Base-by-base conservation (phyloP, 73 alveolate species). In the Tetrahymena thermophila region DNA sequence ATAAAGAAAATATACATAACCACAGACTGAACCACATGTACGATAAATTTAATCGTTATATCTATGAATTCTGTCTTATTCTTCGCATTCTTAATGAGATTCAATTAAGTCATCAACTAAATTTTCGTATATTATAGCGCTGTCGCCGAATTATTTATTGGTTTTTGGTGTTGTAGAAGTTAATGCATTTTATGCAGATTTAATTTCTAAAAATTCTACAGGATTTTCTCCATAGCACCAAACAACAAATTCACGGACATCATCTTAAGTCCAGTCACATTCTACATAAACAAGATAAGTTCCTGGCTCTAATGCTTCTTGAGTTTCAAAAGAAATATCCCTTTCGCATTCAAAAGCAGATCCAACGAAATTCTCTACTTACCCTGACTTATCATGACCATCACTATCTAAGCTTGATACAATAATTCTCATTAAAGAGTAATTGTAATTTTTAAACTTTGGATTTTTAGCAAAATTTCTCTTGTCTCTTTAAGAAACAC, bases 291-390 rank as follows among this genome's bases (percentile, higher is more conserved):
- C 93, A 56, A 98, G 97, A 95, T 98, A 98, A 85, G 95, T 97
- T 10, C 99, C 99, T 17, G 99, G 98, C 56, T 94, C 96, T 57
- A 98, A 97, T 35, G 94, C 25, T 25, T 71, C 35, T 9, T 8
- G 57, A 85, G 96, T 96, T 56, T 97, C 99, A 34, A 96, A 96
- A 95, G 98, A 98, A 93, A 98, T 96, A 94, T 98, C 99, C 85
- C 99, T 96, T 55, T 98, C 99, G 84, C 94, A 97, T 21, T 98
- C 99, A 97, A 97, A 96, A 83, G 96, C 97, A 28, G 99, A 98
- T 42, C 97, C 98, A 23, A 97, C 95, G 95, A 98, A 98, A 85
- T 96, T 98, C 35, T 97, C 89, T 71, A 94, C 96, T 34, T 28
- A 8, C 17, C 40, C 89, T 19, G 89, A 13, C 31, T 17, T 71